Evolutionary conservation across 192 early-diverging fungal species (phyloP), one percentile per base, ranked within the genome.

Genomic region (Gaertneriomyces semiglobifer): DNA sequence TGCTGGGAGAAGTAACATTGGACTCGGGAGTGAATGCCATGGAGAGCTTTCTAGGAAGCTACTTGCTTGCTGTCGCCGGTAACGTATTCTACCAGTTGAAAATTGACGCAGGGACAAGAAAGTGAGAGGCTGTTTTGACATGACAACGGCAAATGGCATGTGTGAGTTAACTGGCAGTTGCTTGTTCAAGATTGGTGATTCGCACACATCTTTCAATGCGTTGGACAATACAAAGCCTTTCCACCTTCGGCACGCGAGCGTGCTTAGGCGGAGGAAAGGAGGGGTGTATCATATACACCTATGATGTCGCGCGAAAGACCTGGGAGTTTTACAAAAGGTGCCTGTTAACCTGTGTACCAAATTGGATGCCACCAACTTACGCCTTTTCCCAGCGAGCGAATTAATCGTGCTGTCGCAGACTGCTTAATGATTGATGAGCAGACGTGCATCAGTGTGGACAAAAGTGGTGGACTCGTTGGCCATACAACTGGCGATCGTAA

Each of bases 261-360:
- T 57, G 70, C 20, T 65, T 81, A 6, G 77, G 71, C 10, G 66
- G 72, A 1, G 42, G 73, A 10, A 52, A 55, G 19, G 74, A 79
- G 14, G 76, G 74, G 8, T 51, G 79, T 6, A 66, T 64, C 3
- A 33, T 79, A 14, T 79, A 68, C 47, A 12, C 33, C n/a, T 81
- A 74, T 69, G 70, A 79, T 53, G 16, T 68, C 14, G 45, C 42
- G 7, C 67, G 51, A 44, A 76, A 75, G 52, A 44, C 50, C 6
- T 81, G 79, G 52, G 66, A 45, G 46, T 77, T 81, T 60, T 41
- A 62, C 16, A 38, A 58, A 61, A 81, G 80, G 80, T 81, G 25
- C 4, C 47, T 55, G 0, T 42, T 16, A 12, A 53, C 47, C 62
- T 11, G 5, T 33, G 38, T 25, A n/a, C 19, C 10, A 47, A 2